A percentile compares a stretch with the other conserved stretches of the same genome.
Evolutionary conservation across 2,329 filamentous ascomycete species (phyloP).

Genomic region (Colletotrichum sp.): DNA sequence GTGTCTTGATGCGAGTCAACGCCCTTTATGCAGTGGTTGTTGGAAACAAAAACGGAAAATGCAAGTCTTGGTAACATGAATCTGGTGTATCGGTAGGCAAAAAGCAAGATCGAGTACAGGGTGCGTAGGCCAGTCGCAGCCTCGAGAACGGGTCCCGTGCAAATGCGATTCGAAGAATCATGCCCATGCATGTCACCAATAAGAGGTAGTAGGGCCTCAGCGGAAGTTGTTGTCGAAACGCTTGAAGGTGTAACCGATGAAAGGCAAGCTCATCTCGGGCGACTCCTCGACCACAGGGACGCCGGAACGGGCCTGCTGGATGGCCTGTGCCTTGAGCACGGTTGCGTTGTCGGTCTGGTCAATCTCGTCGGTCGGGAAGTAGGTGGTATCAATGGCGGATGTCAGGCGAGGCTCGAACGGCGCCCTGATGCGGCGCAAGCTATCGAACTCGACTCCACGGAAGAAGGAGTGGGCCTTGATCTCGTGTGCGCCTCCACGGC

Average conservation of each 20-base stretch:
- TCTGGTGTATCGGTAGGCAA: conserved; percentile 10
- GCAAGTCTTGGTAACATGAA: conserved; percentile 19
- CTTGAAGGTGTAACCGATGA: conserved; percentile 98
- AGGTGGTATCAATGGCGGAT: conserved; percentile 94
- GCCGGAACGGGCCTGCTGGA: conserved; percentile 64
- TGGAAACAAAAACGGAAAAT: conserved; percentile 18
- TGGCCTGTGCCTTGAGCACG: conserved; percentile 81
- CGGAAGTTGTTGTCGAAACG: conserved; percentile 81
- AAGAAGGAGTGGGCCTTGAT: conserved; percentile 97
- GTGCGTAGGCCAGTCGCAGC: neutral
- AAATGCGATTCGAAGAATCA: neutral
- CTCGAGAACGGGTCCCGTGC: neutral
- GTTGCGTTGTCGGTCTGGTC: conserved; percentile 95
- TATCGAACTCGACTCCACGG: conserved; percentile 94
- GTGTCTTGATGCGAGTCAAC: conserved; percentile 20
- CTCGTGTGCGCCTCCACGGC: conserved; percentile 84
- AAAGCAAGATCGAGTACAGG: conserved; percentile 5
- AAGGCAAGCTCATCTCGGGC: conserved; percentile 94
- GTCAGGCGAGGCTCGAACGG: conserved; percentile 95
- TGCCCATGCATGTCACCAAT: neutral
- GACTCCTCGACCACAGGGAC: conserved; percentile 70
- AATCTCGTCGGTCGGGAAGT: conserved; percentile 99
- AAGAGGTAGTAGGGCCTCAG: conserved; percentile 30
- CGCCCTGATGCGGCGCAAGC: conserved; percentile 88
- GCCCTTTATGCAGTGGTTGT: conserved; percentile 18